phyloP scores from a whole-genome alignment of 208 protist species.

The Crithidia expoeki region DNA sequence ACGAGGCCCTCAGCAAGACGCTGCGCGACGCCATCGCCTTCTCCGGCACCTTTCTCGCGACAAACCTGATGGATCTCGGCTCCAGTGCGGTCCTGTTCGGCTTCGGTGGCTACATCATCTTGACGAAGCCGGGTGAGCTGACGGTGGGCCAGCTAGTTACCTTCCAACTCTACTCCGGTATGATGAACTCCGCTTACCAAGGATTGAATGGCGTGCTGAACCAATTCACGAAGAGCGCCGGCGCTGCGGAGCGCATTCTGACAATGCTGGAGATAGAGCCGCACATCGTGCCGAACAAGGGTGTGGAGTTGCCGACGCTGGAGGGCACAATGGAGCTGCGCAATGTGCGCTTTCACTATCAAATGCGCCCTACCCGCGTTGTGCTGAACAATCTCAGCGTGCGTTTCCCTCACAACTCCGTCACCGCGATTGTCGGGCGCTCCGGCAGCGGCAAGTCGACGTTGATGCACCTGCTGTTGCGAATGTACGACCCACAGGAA shows the following conservation, averaged over 20 bases:
- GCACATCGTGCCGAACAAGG: slow-evolving; percentile 33
- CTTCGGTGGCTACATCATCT: slow-evolving; percentile 60
- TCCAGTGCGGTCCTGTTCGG: slow-evolving; percentile 42
- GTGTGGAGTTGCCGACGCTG: slow-evolving; percentile 38
- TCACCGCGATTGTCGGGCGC: slow-evolving; percentile 67
- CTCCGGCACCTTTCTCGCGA: slow-evolving; percentile 37
- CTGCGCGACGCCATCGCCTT: slow-evolving; percentile 46
- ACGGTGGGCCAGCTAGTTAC: slow-evolving; percentile 59
- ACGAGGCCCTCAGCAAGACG: slow-evolving; percentile 46
- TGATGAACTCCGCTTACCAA: slow-evolving; percentile 55
- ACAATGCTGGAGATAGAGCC: slow-evolving; percentile 47
- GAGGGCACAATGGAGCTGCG: slow-evolving; percentile 40
- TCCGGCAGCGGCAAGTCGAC: slow-evolving; percentile 86
- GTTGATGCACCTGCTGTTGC: slow-evolving; percentile 62
- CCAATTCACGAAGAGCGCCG: slow-evolving; percentile 50
- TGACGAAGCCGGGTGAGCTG: slow-evolving; percentile 43
- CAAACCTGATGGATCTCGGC: slow-evolving; percentile 48
- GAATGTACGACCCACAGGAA: slow-evolving; percentile 74
- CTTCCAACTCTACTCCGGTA: slow-evolving; percentile 57
- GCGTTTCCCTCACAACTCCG: slow-evolving; percentile 36
- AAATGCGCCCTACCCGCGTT: slow-evolving; percentile 10
- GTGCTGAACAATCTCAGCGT: slow-evolving; percentile 27
- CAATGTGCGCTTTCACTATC: slow-evolving; percentile 57
- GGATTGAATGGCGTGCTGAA: slow-evolving; percentile 46
- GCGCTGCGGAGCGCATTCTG: slow-evolving; percentile 57